These are phyloP conservation scores for Fomitopsis serialis DNA, from an alignment of 768 basidiomycete species.

Conservation along the genomic window DNA sequence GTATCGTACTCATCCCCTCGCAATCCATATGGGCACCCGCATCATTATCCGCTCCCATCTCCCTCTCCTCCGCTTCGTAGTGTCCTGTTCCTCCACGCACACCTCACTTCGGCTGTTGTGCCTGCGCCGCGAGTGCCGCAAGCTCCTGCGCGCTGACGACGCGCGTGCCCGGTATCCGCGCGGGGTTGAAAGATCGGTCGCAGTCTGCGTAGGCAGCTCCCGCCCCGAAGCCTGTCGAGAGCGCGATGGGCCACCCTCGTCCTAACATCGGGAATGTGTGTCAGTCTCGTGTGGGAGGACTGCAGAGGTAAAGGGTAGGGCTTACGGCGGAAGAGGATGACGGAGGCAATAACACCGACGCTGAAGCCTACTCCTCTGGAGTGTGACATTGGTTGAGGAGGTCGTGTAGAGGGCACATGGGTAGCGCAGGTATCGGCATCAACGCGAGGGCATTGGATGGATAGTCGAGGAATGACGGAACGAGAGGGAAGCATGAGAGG, in stretches of 20 bases:
- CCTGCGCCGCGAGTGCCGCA: neutral
- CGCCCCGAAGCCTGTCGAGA: conserved; percentile 81
- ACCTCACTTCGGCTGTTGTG: no score
- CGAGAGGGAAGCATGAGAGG: no score
- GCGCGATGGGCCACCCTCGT: conserved; percentile 87
- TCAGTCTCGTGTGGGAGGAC: conserved; percentile 1
- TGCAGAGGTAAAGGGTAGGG: conserved; percentile 19
- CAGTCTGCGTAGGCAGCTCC: conserved; percentile 90
- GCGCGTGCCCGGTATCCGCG: conserved; percentile 79
- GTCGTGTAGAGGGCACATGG: no score
- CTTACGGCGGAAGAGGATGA: conserved; percentile 88
- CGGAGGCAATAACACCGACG: conserved; percentile 82
- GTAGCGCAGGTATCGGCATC: no score
- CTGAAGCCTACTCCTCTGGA: conserved; percentile 83
- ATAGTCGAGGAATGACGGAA: no score
- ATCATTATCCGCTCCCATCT: neutral
- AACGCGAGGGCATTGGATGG: no score
- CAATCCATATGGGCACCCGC: neutral
- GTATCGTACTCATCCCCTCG: no score
- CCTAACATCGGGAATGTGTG: conserved; percentile 38
- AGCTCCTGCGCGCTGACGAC: conserved; percentile 41
- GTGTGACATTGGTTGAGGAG: no score
- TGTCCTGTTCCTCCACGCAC: no score
- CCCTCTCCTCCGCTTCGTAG: neutral
- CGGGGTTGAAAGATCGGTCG: conserved; percentile 89